Conservation (phyloP, 2,329 filamentous ascomycete genomes). For the Pyrenochaeta sp. region DNA sequence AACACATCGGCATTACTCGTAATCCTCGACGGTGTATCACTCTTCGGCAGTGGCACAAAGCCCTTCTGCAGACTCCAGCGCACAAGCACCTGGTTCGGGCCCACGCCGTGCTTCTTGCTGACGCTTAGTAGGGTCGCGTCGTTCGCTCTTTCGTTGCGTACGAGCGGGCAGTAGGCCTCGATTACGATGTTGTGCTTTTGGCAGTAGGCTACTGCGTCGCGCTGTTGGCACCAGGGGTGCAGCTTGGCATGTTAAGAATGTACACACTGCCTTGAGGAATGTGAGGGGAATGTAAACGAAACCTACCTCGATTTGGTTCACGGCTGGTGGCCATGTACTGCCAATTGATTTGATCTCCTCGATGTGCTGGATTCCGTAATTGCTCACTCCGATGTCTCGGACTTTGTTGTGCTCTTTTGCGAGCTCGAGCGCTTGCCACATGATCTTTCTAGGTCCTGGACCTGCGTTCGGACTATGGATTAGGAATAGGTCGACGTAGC, state of each 20-base stretch:
- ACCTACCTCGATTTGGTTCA: slow-evolving; percentile 76
- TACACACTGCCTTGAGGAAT: no score
- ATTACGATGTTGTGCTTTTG: slow-evolving; percentile 65
- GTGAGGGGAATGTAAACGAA: neutral
- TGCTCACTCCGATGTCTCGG: slow-evolving; percentile 75
- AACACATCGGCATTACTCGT: slow-evolving; percentile 47
- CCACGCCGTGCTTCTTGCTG: slow-evolving; percentile 75
- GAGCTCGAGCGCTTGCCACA: slow-evolving; percentile 73
- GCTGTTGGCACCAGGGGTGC: slow-evolving; percentile 75
- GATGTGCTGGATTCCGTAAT: slow-evolving; percentile 72
- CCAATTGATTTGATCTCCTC: slow-evolving; percentile 72
- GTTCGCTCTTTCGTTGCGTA: slow-evolving; percentile 74
- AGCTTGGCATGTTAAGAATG: no score
- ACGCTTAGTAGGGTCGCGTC: slow-evolving; percentile 71
- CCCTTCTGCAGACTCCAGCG: slow-evolving; percentile 84
- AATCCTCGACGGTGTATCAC: slow-evolving; percentile 46
- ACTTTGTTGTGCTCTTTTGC: slow-evolving; percentile 66
- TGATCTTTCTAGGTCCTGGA: slow-evolving; percentile 61
- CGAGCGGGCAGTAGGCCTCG: slow-evolving; percentile 71
- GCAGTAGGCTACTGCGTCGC: slow-evolving; percentile 65
- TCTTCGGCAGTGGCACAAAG: slow-evolving; percentile 50
- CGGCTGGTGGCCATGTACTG: slow-evolving; percentile 72
- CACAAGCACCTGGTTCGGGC: slow-evolving; percentile 78
- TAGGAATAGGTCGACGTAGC: slow-evolving; percentile 75
- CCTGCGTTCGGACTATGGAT: slow-evolving; percentile 71